phyloP scores from a whole-genome alignment of 192 early-diverging fungal species.

The Pilobolus umbonatus region DNA sequence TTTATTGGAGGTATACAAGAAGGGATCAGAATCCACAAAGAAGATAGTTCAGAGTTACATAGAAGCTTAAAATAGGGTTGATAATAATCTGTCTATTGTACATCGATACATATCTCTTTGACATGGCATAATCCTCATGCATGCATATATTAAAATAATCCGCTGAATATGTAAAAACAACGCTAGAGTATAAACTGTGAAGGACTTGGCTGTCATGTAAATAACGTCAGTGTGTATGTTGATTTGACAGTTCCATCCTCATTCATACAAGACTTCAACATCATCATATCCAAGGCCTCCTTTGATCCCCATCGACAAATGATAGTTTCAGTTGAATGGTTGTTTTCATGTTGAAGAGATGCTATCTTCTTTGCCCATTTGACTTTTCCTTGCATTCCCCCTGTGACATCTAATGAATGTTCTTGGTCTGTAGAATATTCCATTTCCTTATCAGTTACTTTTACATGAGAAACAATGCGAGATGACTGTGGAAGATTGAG shows the following conservation, averaged over 20 bases:
- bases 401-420: slow-evolving; percentile 27
- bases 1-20: slow-evolving; percentile 25
- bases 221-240: slow-evolving; percentile 5
- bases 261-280: background rate
- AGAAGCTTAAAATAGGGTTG: background rate
- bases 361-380: slow-evolving; percentile 26
- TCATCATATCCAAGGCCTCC: slow-evolving; percentile 11
- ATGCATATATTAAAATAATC: too few relatives aligned
- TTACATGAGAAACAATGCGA: slow-evolving; percentile 10
- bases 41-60: slow-evolving; percentile 12
- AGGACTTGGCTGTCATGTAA: too few relatives aligned
- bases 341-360: too few relatives aligned
- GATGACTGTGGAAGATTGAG: background rate
- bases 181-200: too few relatives aligned
- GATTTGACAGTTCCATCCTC: background rate
- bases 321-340: slow-evolving; percentile 1
- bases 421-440: background rate
- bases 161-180: too few relatives aligned
- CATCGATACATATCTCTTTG: background rate
- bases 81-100: background rate
- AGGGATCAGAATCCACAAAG: slow-evolving; percentile 8
- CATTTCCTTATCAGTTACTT: background rate
- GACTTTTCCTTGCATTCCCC: slow-evolving; percentile 33
- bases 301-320: slow-evolving; percentile 19
- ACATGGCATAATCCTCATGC: too few relatives aligned